Base-by-base conservation (phyloP, 2,329 filamentous ascomycete species). In the Ambrosiella cleistominuta region DNA sequence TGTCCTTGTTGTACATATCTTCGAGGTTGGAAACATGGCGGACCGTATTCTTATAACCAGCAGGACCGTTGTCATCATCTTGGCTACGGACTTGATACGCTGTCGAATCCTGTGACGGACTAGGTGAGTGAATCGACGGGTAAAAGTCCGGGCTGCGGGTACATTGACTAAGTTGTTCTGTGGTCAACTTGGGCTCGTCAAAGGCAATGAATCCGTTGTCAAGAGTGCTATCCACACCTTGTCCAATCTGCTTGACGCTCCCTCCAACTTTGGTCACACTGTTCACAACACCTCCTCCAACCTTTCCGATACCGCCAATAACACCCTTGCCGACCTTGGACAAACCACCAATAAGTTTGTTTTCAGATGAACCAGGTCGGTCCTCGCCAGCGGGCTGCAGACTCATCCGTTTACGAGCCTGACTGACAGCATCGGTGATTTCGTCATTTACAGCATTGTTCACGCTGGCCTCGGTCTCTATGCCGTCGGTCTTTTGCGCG, bases 391-490 rank as follows among this genome's bases (percentile, higher is more conserved):
- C 7, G 19, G n/a, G 50, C 58, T 38, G 54, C 39, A 50, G 35
- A 37, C 54, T 60, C 38, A 60, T 49, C 36, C 58, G 54, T 40
- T 44, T 58, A n/a, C 56, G 44, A 37, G 59, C 8, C 53, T 77
- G 73, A 1, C 70, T 69, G 8, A 79, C 67, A 1, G 70, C 72
- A 2, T 72, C 72, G 38, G 70, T 69, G 1, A 81, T 65, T 5
- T 71, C 73, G 38, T 82, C 78, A 1, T 77, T 78, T 1, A 79
- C 70, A 15, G 78, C 70, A n/a, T 74, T 70, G 56, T 79, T 42
- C 12, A 52, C 53, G 49, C 36, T 58, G n/a, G 53, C 58, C 11
- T 44, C 35, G 11, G 75, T 72, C 51, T 73, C 75, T 27, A 74
- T 65, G 6, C 80, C 79, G 42, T 70, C 70, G 9, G 68, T 66